Percentiles rank a stretch among this genome's conserved stretches.
Evolutionary conservation across 441 rosid genomes (phyloP).

Genomic region (Eruca vesicaria): DNA sequence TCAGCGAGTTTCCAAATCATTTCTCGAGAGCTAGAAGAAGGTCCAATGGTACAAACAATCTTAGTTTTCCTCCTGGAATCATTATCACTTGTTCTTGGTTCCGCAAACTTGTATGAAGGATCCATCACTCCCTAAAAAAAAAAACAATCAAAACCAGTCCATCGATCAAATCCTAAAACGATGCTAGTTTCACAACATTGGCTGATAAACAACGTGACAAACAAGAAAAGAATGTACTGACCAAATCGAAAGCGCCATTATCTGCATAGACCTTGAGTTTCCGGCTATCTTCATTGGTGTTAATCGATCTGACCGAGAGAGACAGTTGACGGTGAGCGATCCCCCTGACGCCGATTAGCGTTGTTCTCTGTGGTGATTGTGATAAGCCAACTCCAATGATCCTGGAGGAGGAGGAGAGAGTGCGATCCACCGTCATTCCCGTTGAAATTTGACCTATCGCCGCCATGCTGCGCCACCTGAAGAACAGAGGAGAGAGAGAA

Average conservation of each 20-base stretch:
- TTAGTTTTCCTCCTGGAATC: slow-evolving; percentile 69
- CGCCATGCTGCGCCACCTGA: slow-evolving; percentile 36
- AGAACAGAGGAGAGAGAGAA: slow-evolving; percentile 22
- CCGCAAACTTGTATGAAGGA: slow-evolving; percentile 36
- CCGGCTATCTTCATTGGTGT: slow-evolving; percentile 25
- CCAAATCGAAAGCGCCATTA: slow-evolving; percentile 43
- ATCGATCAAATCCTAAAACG: background rate
- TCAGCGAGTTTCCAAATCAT: slow-evolving; percentile 98
- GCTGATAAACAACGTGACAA: slow-evolving; percentile 13
- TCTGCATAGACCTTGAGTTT: slow-evolving; percentile 28
- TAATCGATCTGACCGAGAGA: slow-evolving; percentile 43
- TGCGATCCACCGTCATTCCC: slow-evolving; percentile 23
- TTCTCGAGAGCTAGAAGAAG: slow-evolving; percentile 83
- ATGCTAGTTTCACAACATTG: background rate
- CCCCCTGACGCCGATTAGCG: slow-evolving; percentile 18
- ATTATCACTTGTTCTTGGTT: slow-evolving; percentile 30
- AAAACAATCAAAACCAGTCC: too few relatives aligned
- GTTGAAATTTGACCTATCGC: slow-evolving; percentile 34
- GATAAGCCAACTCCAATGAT: slow-evolving; percentile 4
- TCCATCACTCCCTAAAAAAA: slow-evolving; percentile 57
- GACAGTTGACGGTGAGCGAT: slow-evolving; percentile 16
- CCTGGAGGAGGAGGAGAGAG: slow-evolving; percentile 31
- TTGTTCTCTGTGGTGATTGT: background rate
- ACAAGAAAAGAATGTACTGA: slow-evolving; percentile 30
- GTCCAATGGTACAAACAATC: slow-evolving; percentile 94